A percentile compares a stretch with the other conserved stretches of the same genome.
Conservation (phyloP, 306 rosid genomes). For the Casuarina glauca region DNA sequence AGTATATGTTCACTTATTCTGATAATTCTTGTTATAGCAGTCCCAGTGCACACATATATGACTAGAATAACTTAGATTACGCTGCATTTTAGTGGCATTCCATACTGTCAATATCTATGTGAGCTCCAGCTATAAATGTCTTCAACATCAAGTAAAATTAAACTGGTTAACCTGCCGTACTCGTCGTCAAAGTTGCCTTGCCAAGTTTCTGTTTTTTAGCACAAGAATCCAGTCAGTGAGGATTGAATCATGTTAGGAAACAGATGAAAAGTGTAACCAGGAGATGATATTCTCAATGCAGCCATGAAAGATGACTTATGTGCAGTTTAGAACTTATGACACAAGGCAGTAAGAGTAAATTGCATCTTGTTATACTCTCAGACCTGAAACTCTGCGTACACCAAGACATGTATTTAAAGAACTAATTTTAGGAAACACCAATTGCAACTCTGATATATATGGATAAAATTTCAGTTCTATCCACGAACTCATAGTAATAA, state of each 20-base stretch:
- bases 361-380: not conserved
- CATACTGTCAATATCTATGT: not conserved
- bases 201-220: constrained; percentile 27
- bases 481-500: not conserved
- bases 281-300: not conserved
- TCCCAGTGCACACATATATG: not conserved
- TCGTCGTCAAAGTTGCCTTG: constrained; percentile 20
- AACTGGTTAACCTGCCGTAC: constrained; percentile 8
- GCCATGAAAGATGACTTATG: too few species aligned
- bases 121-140: constrained; percentile 22
- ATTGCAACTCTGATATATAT: not conserved
- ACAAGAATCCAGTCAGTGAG: not conserved
- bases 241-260: not conserved
- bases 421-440: not conserved
- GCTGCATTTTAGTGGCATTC: not conserved
- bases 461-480: not conserved
- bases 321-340: not conserved
- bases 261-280: not conserved
- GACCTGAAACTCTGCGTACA: not conserved
- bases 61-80: not conserved
- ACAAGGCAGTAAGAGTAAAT: not conserved
- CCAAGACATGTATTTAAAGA: not conserved
- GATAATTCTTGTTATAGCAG: not conserved
- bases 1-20: not conserved
- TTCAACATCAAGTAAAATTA: constrained; percentile 3